These are phyloP conservation scores for Spatholobus suberectus DNA, from an alignment of 306 rosid species.

Conservation along the genomic window DNA sequence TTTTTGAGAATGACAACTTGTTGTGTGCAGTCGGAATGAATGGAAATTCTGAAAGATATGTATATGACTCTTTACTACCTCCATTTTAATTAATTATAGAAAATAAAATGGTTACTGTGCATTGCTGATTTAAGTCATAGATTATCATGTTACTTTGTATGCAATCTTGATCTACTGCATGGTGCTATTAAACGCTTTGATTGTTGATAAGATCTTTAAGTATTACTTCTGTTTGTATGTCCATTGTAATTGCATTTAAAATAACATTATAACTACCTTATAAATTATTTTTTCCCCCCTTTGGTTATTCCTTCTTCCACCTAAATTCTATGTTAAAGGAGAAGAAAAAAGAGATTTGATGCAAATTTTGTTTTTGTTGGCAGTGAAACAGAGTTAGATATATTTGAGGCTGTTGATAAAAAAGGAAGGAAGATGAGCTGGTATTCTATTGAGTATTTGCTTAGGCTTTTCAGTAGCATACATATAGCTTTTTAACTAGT, in stretches of 20 bases:
- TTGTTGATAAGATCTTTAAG: conserved; percentile 23
- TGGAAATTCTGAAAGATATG: conserved; percentile 14
- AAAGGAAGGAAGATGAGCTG: conserved; percentile 78
- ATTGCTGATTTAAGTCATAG: conserved; percentile 22
- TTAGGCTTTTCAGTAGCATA: conserved; percentile 9
- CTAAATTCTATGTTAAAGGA: not conserved
- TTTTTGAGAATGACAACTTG: conserved; percentile 24
- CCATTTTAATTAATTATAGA: conserved; percentile 19
- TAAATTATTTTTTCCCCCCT: not conserved
- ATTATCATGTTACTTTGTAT: conserved; percentile 20
- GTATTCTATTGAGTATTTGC: conserved; percentile 55
- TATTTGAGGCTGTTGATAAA: conserved; percentile 89
- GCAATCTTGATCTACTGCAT: not conserved
- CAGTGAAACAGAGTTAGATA: conserved; percentile 97
- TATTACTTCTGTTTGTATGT: not conserved
- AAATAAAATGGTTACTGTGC: not conserved
- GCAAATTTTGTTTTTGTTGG: conserved; percentile 38
- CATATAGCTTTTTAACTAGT: conserved; percentile 23
- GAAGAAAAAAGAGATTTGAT: conserved; percentile 16
- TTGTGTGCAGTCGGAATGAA: conserved; percentile 22
- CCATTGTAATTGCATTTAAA: conserved; percentile 22
- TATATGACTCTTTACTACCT: not conserved
- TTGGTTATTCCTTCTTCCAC: conserved; percentile 1
- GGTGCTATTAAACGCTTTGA: conserved; percentile 1
- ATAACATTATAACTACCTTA: not conserved